Percentiles rank a stretch among this genome's conserved stretches.
Evolutionary conservation across 768 basidiomycete species (phyloP).

Genomic region (Leccinum variicolor): DNA sequence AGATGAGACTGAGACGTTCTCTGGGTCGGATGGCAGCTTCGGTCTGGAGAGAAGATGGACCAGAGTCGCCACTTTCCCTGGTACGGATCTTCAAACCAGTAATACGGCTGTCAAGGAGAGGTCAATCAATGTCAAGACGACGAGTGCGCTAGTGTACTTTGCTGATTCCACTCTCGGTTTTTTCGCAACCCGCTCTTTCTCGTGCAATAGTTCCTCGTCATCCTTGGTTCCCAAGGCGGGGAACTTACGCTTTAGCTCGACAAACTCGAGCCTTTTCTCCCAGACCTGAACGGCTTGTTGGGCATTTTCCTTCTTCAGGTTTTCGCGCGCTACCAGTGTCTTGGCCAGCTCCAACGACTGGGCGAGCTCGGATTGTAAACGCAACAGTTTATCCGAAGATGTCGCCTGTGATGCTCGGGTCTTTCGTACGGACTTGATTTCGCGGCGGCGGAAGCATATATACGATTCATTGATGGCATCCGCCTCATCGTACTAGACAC

Average conservation of each 20-base stretch:
- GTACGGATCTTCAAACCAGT: constrained; percentile 54
- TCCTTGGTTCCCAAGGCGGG: constrained; percentile 56
- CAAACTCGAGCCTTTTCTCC: constrained; percentile 72
- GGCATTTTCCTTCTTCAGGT: constrained; percentile 63
- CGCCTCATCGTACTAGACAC: constrained; percentile 73
- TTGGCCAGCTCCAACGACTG: constrained; percentile 72
- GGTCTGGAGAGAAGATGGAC: constrained; percentile 36
- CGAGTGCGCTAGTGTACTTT: constrained; percentile 3
- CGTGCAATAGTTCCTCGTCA: constrained; percentile 70
- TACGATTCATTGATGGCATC: constrained; percentile 91
- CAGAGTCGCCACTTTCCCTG: constrained; percentile 40
- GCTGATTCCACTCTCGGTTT: constrained; percentile 42
- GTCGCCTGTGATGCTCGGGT: constrained; percentile 89
- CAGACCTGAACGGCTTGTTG: constrained; percentile 64
- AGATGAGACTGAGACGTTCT: constrained; percentile 60
- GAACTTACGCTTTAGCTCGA: constrained; percentile 77
- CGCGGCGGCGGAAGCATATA: constrained; percentile 94
- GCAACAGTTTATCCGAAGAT: constrained; percentile 83
- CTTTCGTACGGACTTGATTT: constrained; percentile 91
- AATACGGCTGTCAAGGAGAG: constrained; percentile 35
- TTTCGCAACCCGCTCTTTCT: constrained; percentile 66
- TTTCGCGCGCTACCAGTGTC: constrained; percentile 68
- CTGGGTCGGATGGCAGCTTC: constrained; percentile 59
- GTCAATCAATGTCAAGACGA: not conserved
- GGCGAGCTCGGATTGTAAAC: constrained; percentile 73